Evolutionary conservation across 345 rosid species (phyloP), one percentile per base, ranked within the genome.

Genomic region (Rhizophora mangle): DNA sequence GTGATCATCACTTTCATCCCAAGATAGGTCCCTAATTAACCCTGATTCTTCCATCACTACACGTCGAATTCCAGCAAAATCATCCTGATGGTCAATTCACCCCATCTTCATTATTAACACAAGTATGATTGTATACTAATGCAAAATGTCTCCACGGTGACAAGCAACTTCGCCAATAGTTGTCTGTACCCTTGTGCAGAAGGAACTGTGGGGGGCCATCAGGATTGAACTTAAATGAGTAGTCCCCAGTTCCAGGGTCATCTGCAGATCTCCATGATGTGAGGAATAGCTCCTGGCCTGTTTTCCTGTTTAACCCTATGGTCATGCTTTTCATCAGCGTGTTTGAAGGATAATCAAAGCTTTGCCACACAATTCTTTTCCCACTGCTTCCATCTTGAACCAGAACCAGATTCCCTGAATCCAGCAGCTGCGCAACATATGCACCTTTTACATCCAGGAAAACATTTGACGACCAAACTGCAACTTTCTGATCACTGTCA

Each of bases 341-440:
- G 32, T 78, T 43, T 0, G 83, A 67, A 0, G 82, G 86, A 26
- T 68, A n/a, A 69, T 79, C 80, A 56, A 79, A 82, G 64, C 80
- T 82, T 53, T 82, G 80, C 82, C 83, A 80, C 4, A 73, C 1
- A 30, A 65, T 15, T 6, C 1, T n/a, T n/a, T n/a, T n/a, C n/a
- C n/a, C n/a, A n/a, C n/a, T 54, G 3, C 26, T 51, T 9, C 19
- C 63, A 3, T 31, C 27, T 31, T 57, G 26, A 4, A 39, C 8
- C 62, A 70, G 37, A 36, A 63, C 74, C 31, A 70, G 54, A 63
- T 70, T 70, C 29, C 74, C 74, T 6, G 74, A 52, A 32, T 70
- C 74, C 62, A 70, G 52, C 11, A 70, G 30, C 74, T 54, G 60
- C 37, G 46, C 74, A 21, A 3, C 24, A 1, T n/a, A 9, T 5